These are phyloP conservation scores for Crithidia thermophila DNA, from an alignment of 208 protist genomes.

Conservation along the genomic window DNA sequence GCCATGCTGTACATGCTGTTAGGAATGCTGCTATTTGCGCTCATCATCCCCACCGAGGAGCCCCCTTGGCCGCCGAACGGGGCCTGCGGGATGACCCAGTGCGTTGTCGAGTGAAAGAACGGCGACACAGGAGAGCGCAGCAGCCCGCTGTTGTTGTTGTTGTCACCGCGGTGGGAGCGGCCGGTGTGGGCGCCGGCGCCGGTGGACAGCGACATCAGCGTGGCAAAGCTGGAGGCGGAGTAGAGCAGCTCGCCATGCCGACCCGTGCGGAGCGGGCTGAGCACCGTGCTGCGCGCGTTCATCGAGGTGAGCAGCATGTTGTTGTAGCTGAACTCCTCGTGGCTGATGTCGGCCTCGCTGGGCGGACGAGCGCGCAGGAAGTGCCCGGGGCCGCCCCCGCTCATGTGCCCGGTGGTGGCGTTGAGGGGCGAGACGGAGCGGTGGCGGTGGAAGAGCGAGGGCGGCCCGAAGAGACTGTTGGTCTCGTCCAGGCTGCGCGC, in stretches of 20 bases:
- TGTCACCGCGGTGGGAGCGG: constrained; percentile 1
- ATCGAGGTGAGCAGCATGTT: constrained; percentile 37
- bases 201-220: constrained; percentile 14
- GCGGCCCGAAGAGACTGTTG: neutral
- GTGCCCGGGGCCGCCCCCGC: neutral
- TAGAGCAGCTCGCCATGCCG: constrained; percentile 13
- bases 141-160: constrained; percentile 9
- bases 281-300: constrained; percentile 38
- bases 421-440: constrained; percentile 14
- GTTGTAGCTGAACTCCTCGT: constrained; percentile 38
- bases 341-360: neutral
- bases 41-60: constrained; percentile 10
- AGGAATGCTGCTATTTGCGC: constrained; percentile 10
- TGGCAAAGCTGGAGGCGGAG: constrained; percentile 19
- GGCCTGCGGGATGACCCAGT: constrained; percentile 14
- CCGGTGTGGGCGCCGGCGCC: neutral
- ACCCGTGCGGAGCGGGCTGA: constrained; percentile 11
- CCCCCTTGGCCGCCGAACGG: neutral
- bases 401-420: neutral
- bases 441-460: neutral
- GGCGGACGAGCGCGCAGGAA: neutral
- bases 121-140: constrained; percentile 2
- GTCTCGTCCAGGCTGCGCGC: neutral
- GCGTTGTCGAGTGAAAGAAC: constrained; percentile 5
- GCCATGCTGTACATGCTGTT: constrained; percentile 15